phyloP scores from a whole-genome alignment of 1,284 basidiomycete species.

The Thecaphora thlaspeos region DNA sequence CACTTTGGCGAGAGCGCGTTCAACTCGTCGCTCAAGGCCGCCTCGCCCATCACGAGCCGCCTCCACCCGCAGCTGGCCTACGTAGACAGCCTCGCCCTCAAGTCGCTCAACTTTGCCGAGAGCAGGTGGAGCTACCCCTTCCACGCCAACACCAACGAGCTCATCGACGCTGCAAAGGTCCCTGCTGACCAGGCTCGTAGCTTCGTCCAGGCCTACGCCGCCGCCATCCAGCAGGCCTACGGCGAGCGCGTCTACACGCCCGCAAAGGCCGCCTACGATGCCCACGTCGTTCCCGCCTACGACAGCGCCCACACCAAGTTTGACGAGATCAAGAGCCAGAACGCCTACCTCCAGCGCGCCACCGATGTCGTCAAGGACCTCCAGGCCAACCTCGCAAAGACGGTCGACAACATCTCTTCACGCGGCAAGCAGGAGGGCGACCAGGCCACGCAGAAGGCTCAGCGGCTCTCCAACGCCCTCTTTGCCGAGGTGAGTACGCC shows the following conservation, averaged over 20 bases:
- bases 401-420: slow-evolving; percentile 39
- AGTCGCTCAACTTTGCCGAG: slow-evolving; percentile 52
- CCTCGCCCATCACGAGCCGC: slow-evolving; percentile 45
- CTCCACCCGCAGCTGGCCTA: slow-evolving; percentile 50
- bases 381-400: slow-evolving; percentile 44
- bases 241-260: slow-evolving; percentile 45
- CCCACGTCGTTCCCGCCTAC: slow-evolving; percentile 41
- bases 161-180: slow-evolving; percentile 38
- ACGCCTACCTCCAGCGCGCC: slow-evolving; percentile 49
- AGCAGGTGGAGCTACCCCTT: slow-evolving; percentile 55
- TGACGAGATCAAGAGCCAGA: slow-evolving; percentile 53
- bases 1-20: slow-evolving; percentile 42
- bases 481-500: slow-evolving; percentile 36
- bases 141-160: slow-evolving; percentile 48
- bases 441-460: slow-evolving; percentile 47
- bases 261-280: slow-evolving; percentile 44
- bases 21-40: slow-evolving; percentile 36
- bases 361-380: slow-evolving; percentile 46
- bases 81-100: slow-evolving; percentile 45
- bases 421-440: slow-evolving; percentile 45
- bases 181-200: slow-evolving; percentile 39
- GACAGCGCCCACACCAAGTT: slow-evolving; percentile 39
- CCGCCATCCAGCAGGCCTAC: slow-evolving; percentile 42
- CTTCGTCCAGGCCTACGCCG: slow-evolving; percentile 36
- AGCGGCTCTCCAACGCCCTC: slow-evolving; percentile 46